Percentiles rank a stretch among this genome's conserved stretches.
These are phyloP conservation scores for Erythrobasidium yunnanense DNA, from an alignment of 768 basidiomycete genomes.

Conservation along the genomic window DNA sequence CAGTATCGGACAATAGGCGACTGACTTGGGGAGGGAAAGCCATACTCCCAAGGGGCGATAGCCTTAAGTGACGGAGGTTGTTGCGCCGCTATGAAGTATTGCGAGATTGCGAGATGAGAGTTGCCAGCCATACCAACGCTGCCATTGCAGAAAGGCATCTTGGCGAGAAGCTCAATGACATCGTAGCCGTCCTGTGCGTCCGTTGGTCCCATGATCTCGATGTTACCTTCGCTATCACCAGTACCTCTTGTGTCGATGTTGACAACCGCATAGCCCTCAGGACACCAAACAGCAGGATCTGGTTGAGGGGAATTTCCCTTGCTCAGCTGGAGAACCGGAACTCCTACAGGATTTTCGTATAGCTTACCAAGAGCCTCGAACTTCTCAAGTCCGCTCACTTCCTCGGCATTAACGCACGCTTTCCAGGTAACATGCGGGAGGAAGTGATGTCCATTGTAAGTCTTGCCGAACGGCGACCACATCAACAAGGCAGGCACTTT, in stretches of 20 bases:
- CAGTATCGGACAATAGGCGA: too few relatives aligned
- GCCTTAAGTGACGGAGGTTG: conserved; percentile 33
- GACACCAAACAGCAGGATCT: conserved; percentile 22
- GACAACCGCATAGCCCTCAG: conserved; percentile 16
- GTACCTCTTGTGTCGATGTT: conserved; percentile 14
- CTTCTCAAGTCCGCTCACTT: conserved; percentile 20
- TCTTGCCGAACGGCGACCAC: conserved; percentile 25
- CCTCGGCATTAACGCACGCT: neutral
- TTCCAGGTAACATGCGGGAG: conserved; percentile 22
- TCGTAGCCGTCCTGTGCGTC: conserved; percentile 31
- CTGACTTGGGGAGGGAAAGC: neutral
- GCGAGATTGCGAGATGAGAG: conserved; percentile 31
- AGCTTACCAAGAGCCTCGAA: conserved; percentile 7
- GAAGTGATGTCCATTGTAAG: conserved; percentile 17
- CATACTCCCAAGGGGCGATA: conserved; percentile 33
- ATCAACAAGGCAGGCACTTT: neutral
- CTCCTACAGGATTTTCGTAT: neutral
- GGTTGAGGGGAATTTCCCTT: neutral
- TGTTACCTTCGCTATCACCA: conserved; percentile 23
- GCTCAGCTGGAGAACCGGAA: neutral
- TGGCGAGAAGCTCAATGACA: conserved; percentile 26
- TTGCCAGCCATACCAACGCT: conserved; percentile 32
- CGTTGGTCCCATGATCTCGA: conserved; percentile 12
- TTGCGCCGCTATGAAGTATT: conserved; percentile 30
- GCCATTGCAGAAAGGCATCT: conserved; percentile 29